Evolutionary conservation across 371 early-diverging fungal genomes (phyloP), one percentile per base, ranked within the genome.

Genomic region (Mortierella sp.): DNA sequence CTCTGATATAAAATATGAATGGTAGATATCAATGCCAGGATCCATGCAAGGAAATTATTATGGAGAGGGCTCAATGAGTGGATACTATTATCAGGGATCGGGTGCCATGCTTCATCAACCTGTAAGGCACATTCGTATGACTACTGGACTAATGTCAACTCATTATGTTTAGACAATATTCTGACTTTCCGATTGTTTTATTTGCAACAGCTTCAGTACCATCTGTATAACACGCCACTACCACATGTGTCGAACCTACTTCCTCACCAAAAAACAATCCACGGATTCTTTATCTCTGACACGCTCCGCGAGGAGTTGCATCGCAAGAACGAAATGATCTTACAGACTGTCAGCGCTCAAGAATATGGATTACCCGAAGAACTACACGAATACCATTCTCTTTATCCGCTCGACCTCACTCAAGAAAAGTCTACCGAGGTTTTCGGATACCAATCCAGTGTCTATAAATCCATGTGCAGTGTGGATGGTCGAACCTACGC

Each of bases 401-500:
- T 98, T 43, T 92, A 85, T 69, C 96, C 95, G 15, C 85, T 96
- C 43, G 96, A 96, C 16, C 77, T 85, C 36, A 78, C 80, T 8
- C 77, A 75, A 62, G 77, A 81, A 21, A 81, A 83, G 73, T 84
- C 83, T 41, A 84, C 84, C 3, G 84, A 85, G 63, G 88, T 89
- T 21, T 96, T 94, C 86, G 94, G 92, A 0, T 91, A 92, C 76
- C 90, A 93, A n/a, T 91, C 94, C 15, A 89, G 87, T 33, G 90
- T 93, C 8, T 97, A 97, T 85, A 96, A 96, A 77, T 95, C 94
- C 4, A 91, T 93, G 67, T 92, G 93, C 50, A 89, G 88, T 50
- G 84, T 91, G 0, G 97, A 98, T 83, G 97, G 98, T 13, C 89
- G 91, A 50, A 87, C 91, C 8, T 97, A 98, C 82, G 88, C 88